These are phyloP conservation scores for Volvariella surrecta DNA, from an alignment of 1,284 basidiomycete genomes.

Conservation along the genomic window DNA sequence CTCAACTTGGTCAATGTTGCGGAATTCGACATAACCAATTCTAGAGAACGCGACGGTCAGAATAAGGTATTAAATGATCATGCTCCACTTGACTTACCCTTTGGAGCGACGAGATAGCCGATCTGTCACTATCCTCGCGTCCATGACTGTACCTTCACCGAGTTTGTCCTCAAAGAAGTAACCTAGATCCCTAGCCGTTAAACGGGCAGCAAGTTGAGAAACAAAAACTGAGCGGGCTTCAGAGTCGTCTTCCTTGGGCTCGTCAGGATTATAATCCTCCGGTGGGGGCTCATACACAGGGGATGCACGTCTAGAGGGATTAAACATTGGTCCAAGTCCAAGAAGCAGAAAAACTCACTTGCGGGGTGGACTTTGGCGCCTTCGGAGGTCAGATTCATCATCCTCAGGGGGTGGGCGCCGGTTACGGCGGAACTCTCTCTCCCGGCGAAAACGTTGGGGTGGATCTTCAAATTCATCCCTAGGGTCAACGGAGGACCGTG, in stretches of 20 bases:
- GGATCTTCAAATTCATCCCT: slow-evolving; percentile 55
- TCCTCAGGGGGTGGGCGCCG: slow-evolving; percentile 22
- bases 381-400: slow-evolving; percentile 20
- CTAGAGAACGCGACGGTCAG: too few relatives aligned
- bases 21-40: slow-evolving; percentile 97
- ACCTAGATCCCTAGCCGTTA: slow-evolving; percentile 92
- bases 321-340: slow-evolving; percentile 2
- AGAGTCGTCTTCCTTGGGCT: slow-evolving; percentile 80
- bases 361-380: slow-evolving; percentile 27
- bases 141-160: slow-evolving; percentile 86
- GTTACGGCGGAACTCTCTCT: slow-evolving; percentile 26
- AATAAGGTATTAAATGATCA: slow-evolving; percentile 1
- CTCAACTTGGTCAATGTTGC: slow-evolving; percentile 82
- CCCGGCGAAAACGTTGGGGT: slow-evolving; percentile 24
- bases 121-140: slow-evolving; percentile 93
- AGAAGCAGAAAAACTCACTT: slow-evolving; percentile 24
- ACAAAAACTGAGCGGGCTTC: slow-evolving; percentile 98
- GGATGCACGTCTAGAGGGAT: slow-evolving; percentile 39
- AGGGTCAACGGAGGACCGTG: slow-evolving; percentile 32
- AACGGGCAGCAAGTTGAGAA: slow-evolving; percentile 91
- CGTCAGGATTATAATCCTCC: slow-evolving; percentile 64
- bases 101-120: slow-evolving; percentile 89
- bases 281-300: slow-evolving; percentile 61
- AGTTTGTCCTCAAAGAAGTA: slow-evolving; percentile 99
- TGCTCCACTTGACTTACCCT: slow-evolving; percentile 59